Conservation (phyloP, 768 basidiomycete genomes). For the Boletus rubescentipes region DNA sequence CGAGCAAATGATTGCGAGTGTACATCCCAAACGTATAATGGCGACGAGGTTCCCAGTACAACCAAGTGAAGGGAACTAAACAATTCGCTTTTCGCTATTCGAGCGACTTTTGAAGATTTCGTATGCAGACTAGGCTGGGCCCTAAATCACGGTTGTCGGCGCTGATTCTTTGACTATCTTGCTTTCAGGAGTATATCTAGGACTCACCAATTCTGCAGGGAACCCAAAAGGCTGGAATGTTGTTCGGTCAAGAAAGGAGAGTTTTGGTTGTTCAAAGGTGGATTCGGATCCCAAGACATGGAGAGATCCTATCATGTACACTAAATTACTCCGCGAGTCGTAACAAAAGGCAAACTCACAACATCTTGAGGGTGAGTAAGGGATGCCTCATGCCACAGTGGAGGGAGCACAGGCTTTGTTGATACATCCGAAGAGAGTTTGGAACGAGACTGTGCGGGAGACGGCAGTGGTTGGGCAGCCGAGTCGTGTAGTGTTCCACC, state of each 20-base stretch:
- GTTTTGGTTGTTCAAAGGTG: slow-evolving; percentile 32
- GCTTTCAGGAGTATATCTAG: not conserved
- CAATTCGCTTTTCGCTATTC: slow-evolving; percentile 48
- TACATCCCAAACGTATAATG: slow-evolving; percentile 63
- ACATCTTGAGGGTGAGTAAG: slow-evolving; percentile 1
- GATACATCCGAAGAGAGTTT: not conserved
- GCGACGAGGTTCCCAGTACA: slow-evolving; percentile 67
- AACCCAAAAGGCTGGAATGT: slow-evolving; percentile 46
- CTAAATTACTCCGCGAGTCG: slow-evolving; percentile 2
- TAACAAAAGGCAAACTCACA: slow-evolving; percentile 15
- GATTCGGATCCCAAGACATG: slow-evolving; percentile 63
- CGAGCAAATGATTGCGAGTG: slow-evolving; percentile 56
- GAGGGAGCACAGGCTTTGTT: not conserved
- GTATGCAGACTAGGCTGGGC: slow-evolving; percentile 46
- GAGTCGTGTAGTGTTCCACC: not conserved
- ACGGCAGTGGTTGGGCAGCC: not conserved
- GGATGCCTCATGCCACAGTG: slow-evolving; percentile 22
- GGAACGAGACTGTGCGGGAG: not conserved
- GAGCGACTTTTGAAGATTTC: slow-evolving; percentile 37
- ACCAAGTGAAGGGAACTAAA: slow-evolving; percentile 53
- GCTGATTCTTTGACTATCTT: not conserved
- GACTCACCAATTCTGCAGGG: slow-evolving; percentile 60
- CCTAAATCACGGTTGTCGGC: slow-evolving; percentile 36
- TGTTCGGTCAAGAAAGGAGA: slow-evolving; percentile 74
- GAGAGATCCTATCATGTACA: slow-evolving; percentile 41